phyloP scores from a whole-genome alignment of 73 alveolate species.

The Blepharisma japonicum region DNA sequence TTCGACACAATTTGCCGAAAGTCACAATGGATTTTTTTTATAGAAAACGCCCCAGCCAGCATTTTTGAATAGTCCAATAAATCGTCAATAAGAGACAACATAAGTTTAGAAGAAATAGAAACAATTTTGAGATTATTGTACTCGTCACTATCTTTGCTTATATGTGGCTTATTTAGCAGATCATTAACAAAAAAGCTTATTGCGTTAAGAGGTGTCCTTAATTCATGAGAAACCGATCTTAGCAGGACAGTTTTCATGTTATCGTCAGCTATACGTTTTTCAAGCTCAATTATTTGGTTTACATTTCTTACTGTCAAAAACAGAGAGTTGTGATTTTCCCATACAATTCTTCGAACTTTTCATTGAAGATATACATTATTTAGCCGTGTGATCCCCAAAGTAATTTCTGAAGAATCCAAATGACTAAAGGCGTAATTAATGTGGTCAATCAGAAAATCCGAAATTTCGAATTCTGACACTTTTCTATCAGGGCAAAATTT shows the following conservation, averaged over 20 bases:
- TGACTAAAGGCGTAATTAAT: no score
- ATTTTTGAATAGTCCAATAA: conserved; percentile 41
- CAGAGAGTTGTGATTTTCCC: no score
- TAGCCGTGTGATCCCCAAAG: no score
- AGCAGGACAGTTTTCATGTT: conserved; percentile 11
- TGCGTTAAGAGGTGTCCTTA: conserved; percentile 19
- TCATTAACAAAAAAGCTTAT: conserved; percentile 7
- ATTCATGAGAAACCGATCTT: conserved; percentile 34
- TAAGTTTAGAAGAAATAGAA: conserved; percentile 21
- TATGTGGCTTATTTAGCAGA: not conserved
- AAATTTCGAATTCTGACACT: no score
- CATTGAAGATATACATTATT: no score
- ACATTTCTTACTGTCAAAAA: no score
- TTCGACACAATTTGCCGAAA: conserved; percentile 26
- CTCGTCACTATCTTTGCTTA: not conserved
- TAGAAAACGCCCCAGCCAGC: conserved; percentile 29
- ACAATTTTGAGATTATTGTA: conserved; percentile 26
- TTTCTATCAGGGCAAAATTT: no score
- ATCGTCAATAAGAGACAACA: conserved; percentile 36
- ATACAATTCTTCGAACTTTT: no score
- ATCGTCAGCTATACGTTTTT: no score
- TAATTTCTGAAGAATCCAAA: no score
- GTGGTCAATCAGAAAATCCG: no score
- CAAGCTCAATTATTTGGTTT: no score
- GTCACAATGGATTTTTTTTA: not conserved